Base-by-base conservation (phyloP, 768 basidiomycete genomes). In the Russula brevipes region DNA sequence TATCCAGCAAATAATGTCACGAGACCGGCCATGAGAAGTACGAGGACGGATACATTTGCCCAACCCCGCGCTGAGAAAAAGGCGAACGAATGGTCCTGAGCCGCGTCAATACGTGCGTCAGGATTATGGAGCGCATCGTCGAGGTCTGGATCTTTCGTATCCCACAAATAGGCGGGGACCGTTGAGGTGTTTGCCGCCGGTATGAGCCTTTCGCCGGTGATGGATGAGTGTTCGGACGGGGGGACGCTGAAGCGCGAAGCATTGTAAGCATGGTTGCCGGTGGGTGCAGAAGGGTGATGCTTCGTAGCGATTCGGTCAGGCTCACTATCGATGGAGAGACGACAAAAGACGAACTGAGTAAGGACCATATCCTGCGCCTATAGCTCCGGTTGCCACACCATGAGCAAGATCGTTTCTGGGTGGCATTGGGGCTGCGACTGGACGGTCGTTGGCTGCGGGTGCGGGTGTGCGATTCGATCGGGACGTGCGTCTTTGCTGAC, bases 81-180 rank as follows among this genome's bases (percentile, higher is more conserved):
- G 3, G 86, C 85, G 63, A 88, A 89, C 7, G 81, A 79, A 56
- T 76, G 76, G 62, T 87, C 82, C 31, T 81, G 76, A 0, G 79
- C 79, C 3, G 82, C 83, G 57, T 86, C 88, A 58, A 87, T 79
- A n/a, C 82, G 78, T 33, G 89, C 83, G 76, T 92, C 90, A 50
- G 85, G 92, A 77, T 92, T 90, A 73, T 98, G 95, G 24, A 98
- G 80, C 24, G 85, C 82, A 73, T 98, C 95, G 77, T 97, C 94
- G 17, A 89, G 79, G 72, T 95, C 93, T 9, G 91, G 86, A 61
- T 93, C 92, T 70, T 82, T 85, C 30, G 76, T 77, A 72, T 91
- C 91, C 87, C 88, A 92, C 69, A 86, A 70, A 70, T 84, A 88
- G 69, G 85, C 80, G 16, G 88, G 88, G 5, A 89, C 80, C 0